Base-by-base conservation (phyloP, 1,284 basidiomycete species). In the Ceratobasidium sp. region DNA sequence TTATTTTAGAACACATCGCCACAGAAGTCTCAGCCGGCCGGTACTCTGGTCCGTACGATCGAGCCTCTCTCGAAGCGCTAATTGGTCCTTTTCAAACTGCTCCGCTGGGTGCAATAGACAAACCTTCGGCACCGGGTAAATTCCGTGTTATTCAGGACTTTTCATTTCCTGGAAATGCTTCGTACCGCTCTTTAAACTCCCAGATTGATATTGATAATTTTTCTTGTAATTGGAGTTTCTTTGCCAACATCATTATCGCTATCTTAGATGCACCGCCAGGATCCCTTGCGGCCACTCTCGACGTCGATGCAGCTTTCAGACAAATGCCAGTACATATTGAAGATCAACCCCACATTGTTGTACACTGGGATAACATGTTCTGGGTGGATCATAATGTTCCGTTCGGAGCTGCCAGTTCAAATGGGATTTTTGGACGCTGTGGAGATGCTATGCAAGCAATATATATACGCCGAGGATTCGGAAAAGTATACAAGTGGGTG, bases 31-130 rank as follows among this genome's bases (percentile, higher is more conserved):
- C 80, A 1, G 82, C 83, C 0, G 82, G 85, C n/a, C 81, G 85
- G 10, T 86, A 86, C 77, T 83, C 84, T 0, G 52, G 78, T 0
- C 80, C 81, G 0, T 86, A 81, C 80, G 17, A 70, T 0, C 83
- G 82, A 2, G 40, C 17, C 0, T 81, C 83, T 40, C 80, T 87
- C 0, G 83, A 86, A 64, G 13, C 46, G 0, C 2, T 84, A 10
- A 86, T 87, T 77, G 86, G 86, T 5, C 83, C 82, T 0, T 87
- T 87, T 61, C 80, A 80, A 9, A 84, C 85, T 0, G 84, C 85
- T 0, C 86, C 85, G 0, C 78, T 87, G 0, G 85, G 85, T 1
- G 79, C 85, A 1, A 84, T 86, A 0, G 84, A 85, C 13, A 86
- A 87, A 69, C 77, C 83, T 0, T 82, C 83, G 13, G 81, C 81